Conservation (phyloP, 2,329 filamentous ascomycete species). For the Colletotrichum zoysiae region DNA sequence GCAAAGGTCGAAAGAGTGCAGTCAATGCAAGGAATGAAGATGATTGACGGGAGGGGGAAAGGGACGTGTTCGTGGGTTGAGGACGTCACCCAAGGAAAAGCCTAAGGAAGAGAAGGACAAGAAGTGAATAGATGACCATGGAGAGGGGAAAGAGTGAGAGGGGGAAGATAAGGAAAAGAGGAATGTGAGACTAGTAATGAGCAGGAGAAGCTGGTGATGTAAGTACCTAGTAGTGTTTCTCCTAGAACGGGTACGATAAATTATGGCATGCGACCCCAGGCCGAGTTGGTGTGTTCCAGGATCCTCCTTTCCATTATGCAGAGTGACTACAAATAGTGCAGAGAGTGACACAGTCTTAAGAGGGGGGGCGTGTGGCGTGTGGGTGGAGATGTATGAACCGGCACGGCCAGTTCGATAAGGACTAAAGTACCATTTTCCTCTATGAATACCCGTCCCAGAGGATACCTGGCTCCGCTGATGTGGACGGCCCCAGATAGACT, state of each 20-base stretch:
- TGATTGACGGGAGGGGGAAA: conserved; percentile 1
- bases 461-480: conserved; percentile 4
- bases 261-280: conserved; percentile 1
- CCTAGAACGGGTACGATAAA: background rate
- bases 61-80: background rate
- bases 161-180: background rate
- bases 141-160: background rate
- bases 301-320: conserved; percentile 4
- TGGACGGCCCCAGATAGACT: conserved; percentile 24
- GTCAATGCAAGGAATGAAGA: conserved; percentile 32
- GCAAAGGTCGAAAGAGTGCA: conserved; percentile 23
- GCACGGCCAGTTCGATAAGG: conserved; percentile 12
- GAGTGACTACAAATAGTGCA: background rate
- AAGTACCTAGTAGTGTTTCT: conserved; percentile 14
- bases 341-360: background rate
- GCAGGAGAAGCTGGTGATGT: conserved; percentile 21
- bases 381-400: conserved; percentile 25
- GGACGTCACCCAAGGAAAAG: conserved; percentile 15
- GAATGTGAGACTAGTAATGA: conserved; percentile 14
- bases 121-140: conserved; percentile 29
- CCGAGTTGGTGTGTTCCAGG: conserved; percentile 6
- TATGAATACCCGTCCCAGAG: background rate
- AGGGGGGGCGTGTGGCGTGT: conserved; percentile 9
- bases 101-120: conserved; percentile 26
- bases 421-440: conserved; percentile 28